Conservation (phyloP, 805 yeast species). For the Candida khao-thaluensis region DNA sequence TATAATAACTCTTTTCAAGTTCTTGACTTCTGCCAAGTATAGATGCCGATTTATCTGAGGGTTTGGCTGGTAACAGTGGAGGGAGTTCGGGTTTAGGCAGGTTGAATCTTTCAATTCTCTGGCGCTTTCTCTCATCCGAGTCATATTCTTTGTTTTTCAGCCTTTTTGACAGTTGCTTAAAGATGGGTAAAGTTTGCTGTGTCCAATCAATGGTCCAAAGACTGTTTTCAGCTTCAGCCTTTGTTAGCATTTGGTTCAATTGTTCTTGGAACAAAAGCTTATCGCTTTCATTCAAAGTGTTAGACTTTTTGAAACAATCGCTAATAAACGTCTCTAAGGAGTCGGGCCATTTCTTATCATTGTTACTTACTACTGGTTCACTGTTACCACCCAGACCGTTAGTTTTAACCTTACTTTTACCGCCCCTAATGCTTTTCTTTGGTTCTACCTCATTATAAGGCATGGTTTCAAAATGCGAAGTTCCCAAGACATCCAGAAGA, state of each 20-base stretch:
- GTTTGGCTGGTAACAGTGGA: conserved; percentile 3
- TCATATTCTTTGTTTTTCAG: conserved; percentile 10
- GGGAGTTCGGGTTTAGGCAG: conserved; percentile 11
- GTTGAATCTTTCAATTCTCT: conserved; percentile 52
- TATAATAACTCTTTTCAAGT: conserved; percentile 74
- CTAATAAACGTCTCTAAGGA: conserved; percentile 51
- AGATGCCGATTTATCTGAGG: conserved; percentile 14
- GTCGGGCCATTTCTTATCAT: conserved; percentile 48
- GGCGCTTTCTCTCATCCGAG: conserved; percentile 36
- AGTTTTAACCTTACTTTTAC: neutral
- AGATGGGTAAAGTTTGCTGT: conserved; percentile 47
- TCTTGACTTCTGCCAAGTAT: conserved; percentile 61
- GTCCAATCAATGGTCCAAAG: conserved; percentile 56
- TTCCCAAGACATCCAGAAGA: neutral
- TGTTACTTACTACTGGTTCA: neutral
- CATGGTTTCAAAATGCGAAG: neutral
- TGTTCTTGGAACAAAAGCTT: conserved; percentile 47
- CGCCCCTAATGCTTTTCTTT: neutral
- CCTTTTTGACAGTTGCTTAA: conserved; percentile 17
- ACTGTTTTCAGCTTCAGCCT: conserved; percentile 44
- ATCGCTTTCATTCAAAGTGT: conserved; percentile 28
- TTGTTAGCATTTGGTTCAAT: conserved; percentile 47
- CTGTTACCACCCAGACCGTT: neutral
- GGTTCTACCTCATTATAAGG: conserved; percentile 11
- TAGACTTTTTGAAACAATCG: conserved; percentile 43